These are phyloP conservation scores for Chenopodium suecicum DNA, from an alignment of 148 eudicot species.

Conservation along the genomic window DNA sequence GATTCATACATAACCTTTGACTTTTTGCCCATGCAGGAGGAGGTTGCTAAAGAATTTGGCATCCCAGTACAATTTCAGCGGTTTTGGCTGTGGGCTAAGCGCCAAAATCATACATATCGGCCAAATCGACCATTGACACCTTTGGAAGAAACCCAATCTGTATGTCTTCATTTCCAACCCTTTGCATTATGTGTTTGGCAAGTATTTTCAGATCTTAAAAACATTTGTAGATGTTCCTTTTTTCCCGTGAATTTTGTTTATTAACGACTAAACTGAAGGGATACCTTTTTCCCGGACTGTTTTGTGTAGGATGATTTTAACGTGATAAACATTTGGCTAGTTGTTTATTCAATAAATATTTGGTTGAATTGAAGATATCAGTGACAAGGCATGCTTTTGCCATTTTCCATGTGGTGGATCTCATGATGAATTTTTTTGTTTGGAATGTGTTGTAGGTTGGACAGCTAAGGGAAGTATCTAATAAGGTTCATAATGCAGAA, in stretches of 20 bases:
- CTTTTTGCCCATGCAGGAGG: conserved; percentile 53
- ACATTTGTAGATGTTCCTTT: neutral
- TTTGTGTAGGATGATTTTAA: neutral
- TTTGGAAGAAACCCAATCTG: conserved; percentile 76
- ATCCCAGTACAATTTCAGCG: conserved; percentile 82
- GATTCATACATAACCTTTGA: neutral
- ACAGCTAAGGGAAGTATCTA: conserved; percentile 75
- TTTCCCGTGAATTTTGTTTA: neutral
- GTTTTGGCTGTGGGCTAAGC: conserved; percentile 93
- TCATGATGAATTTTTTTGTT: neutral
- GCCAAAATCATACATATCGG: conserved; percentile 89
- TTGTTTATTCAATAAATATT: neutral
- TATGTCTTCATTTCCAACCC: conserved; percentile 21
- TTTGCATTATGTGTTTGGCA: neutral
- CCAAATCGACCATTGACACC: conserved; percentile 81
- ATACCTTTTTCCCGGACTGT: neutral
- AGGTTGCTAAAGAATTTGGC: conserved; percentile 87
- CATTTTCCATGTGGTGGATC: neutral
- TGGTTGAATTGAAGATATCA: neutral
- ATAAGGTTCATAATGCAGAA: conserved; percentile 74
- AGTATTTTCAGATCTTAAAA: neutral
- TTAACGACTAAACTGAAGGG: neutral
- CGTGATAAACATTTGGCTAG: neutral
- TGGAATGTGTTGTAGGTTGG: conserved; percentile 60
- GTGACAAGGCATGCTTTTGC: neutral